Evolutionary conservation across 345 rosid genomes (phyloP).

Genomic region (Populus tremula): DNA sequence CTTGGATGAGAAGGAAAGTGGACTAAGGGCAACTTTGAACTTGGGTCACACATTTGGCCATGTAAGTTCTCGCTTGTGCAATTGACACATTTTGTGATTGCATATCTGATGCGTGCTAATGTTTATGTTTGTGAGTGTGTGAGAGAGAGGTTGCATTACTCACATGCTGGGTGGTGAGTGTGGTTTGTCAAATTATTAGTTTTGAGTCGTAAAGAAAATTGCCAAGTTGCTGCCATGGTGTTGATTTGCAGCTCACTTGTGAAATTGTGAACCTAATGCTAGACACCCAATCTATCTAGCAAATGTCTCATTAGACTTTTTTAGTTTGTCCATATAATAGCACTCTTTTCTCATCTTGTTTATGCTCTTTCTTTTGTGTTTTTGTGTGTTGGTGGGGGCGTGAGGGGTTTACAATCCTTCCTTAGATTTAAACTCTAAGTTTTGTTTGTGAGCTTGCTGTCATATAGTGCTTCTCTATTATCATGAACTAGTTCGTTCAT

Average conservation of each 20-base stretch:
- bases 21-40: conserved; percentile 88
- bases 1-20: conserved; percentile 94
- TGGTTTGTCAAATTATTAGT: background rate
- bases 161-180: too few relatives aligned
- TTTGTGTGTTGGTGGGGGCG: too few relatives aligned
- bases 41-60: conserved; percentile 99
- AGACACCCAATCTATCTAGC: too few relatives aligned
- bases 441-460: background rate
- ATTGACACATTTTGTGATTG: background rate
- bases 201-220: conserved; percentile 3
- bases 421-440: background rate
- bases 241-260: too few relatives aligned
- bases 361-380: too few relatives aligned
- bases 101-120: background rate
- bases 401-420: background rate
- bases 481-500: background rate
- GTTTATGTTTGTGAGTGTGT: background rate
- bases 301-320: too few relatives aligned
- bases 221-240: background rate
- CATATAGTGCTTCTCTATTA: background rate
- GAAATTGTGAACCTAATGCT: too few relatives aligned
- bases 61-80: conserved; percentile 45
- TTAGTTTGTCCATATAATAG: too few relatives aligned
- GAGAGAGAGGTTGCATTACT: too few relatives aligned
- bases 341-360: too few relatives aligned